These are phyloP conservation scores for Fusarium sarcochroum DNA, from an alignment of 2,329 filamentous ascomycete genomes.

Conservation along the genomic window DNA sequence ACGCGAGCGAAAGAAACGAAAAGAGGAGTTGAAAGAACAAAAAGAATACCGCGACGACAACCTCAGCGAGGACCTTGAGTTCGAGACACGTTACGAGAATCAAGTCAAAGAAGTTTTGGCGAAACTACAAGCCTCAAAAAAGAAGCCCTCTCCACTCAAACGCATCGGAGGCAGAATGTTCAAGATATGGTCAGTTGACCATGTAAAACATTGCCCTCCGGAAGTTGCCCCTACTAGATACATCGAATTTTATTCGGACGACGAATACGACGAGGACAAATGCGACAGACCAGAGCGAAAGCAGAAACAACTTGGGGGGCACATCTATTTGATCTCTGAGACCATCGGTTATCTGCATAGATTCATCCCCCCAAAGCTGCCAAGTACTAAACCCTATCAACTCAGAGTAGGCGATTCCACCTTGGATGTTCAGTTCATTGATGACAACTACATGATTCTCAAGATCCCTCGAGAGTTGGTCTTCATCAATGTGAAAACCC, in stretches of 20 bases:
- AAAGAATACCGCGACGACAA: too few species aligned
- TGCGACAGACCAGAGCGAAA: not conserved
- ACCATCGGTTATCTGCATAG: accelerated
- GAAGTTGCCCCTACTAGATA: not conserved
- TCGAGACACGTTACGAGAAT: not conserved
- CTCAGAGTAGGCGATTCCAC: accelerated
- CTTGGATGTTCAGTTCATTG: not conserved
- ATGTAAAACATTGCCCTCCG: not conserved
- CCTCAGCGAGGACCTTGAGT: not conserved
- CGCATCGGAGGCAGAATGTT: not conserved
- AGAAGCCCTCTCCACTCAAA: not conserved
- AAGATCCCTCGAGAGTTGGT: not conserved
- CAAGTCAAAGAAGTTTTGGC: not conserved
- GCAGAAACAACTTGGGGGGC: not conserved
- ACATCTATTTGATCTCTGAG: not conserved
- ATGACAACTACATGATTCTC: not conserved
- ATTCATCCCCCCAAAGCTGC: not conserved
- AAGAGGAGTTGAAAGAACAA: too few species aligned
- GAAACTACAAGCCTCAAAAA: not conserved
- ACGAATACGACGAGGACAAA: not conserved
- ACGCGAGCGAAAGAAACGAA: too few species aligned
- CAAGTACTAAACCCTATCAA: not conserved
- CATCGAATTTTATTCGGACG: not conserved
- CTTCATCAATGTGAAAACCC: accelerated
- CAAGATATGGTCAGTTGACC: not conserved